phyloP scores from a whole-genome alignment of 163 green algal species.

The Scenedesmus sp. region DNA sequence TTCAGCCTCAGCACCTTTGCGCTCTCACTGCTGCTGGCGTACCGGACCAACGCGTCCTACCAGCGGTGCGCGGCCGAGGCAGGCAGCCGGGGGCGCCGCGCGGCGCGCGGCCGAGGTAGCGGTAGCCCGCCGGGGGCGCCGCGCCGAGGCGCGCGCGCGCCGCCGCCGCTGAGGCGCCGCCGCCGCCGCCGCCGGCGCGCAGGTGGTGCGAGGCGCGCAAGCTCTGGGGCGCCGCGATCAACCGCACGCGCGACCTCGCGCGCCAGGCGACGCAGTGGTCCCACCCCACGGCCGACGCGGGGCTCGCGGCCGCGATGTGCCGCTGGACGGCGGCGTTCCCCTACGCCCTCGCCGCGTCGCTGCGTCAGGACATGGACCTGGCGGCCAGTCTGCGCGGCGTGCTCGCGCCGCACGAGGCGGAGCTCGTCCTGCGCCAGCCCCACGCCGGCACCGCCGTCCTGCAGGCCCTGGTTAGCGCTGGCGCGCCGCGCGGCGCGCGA shows the following conservation, averaged over 20 bases:
- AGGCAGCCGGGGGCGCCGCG: no score
- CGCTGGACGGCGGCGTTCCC: slow-evolving; percentile 67
- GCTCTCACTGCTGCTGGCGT: slow-evolving; percentile 83
- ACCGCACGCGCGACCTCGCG: slow-evolving; percentile 80
- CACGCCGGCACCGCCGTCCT: slow-evolving; percentile 34
- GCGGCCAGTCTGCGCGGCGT: slow-evolving; percentile 50
- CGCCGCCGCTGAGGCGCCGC: no score
- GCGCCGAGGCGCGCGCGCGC: no score
- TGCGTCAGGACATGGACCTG: slow-evolving; percentile 62
- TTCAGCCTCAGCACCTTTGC: slow-evolving; percentile 72
- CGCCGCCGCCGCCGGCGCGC: no score
- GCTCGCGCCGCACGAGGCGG: slow-evolving; percentile 63
- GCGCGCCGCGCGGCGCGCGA: no score
- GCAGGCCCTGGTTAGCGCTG: neutral
- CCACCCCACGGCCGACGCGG: no score
- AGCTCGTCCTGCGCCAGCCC: slow-evolving; percentile 54
- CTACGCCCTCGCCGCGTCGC: slow-evolving; percentile 54
- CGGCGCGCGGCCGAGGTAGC: no score
- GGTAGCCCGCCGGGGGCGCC: no score
- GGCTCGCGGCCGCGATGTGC: slow-evolving; percentile 26
- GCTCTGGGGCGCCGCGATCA: slow-evolving; percentile 80
- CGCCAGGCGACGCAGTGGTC: slow-evolving; percentile 61
- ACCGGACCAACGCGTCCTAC: slow-evolving; percentile 76
- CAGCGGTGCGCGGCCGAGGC: slow-evolving; percentile 6
- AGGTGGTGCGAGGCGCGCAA: slow-evolving; percentile 86